phyloP scores from a whole-genome alignment of 108 stramenopile species.

The Nitzschia putrida region DNA sequence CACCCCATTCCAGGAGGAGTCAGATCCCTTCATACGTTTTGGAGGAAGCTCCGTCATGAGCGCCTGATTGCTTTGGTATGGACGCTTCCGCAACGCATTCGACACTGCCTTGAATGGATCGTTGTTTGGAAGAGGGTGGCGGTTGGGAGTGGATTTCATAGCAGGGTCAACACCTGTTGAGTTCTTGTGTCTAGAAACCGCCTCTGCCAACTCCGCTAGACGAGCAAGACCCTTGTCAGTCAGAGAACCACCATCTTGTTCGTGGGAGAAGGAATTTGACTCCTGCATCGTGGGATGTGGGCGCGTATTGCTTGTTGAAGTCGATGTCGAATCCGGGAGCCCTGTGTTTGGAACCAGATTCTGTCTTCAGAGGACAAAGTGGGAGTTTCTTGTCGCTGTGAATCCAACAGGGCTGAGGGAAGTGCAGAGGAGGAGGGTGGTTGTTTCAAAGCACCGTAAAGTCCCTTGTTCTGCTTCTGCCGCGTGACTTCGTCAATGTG shows the following conservation, averaged over 20 bases:
- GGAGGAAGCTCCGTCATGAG: not conserved
- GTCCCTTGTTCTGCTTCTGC: too few species aligned
- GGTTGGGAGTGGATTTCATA: not conserved
- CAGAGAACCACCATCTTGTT: too few species aligned
- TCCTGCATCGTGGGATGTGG: not conserved
- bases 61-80: not conserved
- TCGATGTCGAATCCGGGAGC: too few species aligned
- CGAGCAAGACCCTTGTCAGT: conserved; percentile 1
- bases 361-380: too few species aligned
- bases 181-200: conserved; percentile 4
- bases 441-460: too few species aligned
- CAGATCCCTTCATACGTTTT: not conserved
- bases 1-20: not conserved
- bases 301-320: too few species aligned
- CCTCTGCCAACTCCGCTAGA: conserved; percentile 17
- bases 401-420: too few species aligned
- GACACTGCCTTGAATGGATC: not conserved
- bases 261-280: too few species aligned
- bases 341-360: too few species aligned
- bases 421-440: too few species aligned
- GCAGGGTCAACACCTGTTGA: not conserved
- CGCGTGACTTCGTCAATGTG: too few species aligned
- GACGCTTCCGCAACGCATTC: conserved; percentile 6
- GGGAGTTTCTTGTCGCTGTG: too few species aligned
- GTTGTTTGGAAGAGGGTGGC: not conserved